These are phyloP conservation scores for Houttuynia cordata DNA, from an alignment of 164 flowering plant genomes.

Conservation along the genomic window DNA sequence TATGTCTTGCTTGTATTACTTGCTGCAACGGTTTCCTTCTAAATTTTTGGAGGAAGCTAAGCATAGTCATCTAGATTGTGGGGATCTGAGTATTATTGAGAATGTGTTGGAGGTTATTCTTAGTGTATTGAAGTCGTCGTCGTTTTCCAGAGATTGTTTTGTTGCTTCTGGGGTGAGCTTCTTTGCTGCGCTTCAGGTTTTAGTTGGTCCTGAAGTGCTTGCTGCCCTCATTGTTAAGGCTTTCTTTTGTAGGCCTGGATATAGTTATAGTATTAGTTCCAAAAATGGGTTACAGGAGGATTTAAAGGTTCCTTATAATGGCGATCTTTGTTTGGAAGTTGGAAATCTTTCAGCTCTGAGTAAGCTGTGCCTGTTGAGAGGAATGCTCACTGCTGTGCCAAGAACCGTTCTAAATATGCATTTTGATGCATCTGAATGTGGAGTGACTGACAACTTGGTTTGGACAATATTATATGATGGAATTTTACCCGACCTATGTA, in stretches of 20 bases:
- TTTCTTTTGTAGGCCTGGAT: constrained; percentile 28
- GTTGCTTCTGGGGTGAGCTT: constrained; percentile 94
- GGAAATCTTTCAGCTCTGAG: constrained; percentile 42
- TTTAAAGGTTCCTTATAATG: constrained; percentile 37
- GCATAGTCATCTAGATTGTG: not conserved
- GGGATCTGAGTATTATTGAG: constrained; percentile 26
- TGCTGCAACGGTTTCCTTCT: constrained; percentile 75
- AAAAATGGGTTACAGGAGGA: constrained; percentile 13
- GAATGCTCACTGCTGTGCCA: constrained; percentile 85
- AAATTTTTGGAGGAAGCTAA: constrained; percentile 28
- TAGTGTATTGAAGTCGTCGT: constrained; percentile 45
- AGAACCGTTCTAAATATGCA: constrained; percentile 48
- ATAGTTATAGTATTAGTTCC: constrained; percentile 10
- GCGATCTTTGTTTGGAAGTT: constrained; percentile 43
- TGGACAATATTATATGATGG: constrained; percentile 78
- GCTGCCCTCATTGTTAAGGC: constrained; percentile 40
- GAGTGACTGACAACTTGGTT: constrained; percentile 13
- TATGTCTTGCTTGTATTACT: constrained; percentile 83
- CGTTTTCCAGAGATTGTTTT: constrained; percentile 83
- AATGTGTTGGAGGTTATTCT: constrained; percentile 33
- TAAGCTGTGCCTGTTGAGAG: constrained; percentile 82
- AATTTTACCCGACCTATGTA: constrained; percentile 84
- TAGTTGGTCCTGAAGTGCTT: constrained; percentile 50
- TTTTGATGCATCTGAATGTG: constrained; percentile 18
- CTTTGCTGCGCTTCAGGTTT: constrained; percentile 81